Conservation (phyloP, 352 stramenopile genomes). For the Globisporangium orthogonon region DNA sequence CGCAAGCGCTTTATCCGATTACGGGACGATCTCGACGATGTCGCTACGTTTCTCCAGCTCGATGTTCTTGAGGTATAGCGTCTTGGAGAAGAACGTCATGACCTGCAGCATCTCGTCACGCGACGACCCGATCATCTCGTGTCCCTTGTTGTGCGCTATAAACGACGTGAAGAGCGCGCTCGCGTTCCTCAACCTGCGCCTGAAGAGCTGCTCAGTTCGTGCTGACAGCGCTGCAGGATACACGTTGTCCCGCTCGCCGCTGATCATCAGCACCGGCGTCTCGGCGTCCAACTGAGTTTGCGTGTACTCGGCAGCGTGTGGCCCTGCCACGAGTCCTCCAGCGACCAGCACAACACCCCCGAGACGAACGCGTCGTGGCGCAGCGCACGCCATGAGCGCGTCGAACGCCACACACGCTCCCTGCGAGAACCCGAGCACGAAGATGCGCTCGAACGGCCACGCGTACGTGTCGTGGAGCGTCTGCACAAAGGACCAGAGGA, state of each 20-base stretch:
- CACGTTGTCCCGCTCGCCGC: conserved; percentile 24
- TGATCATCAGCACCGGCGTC: conserved; percentile 43
- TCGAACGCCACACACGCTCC: conserved; percentile 61
- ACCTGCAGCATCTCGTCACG: conserved; percentile 44
- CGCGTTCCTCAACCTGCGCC: conserved; percentile 12
- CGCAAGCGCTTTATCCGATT: not conserved
- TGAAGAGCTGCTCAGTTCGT: conserved; percentile 23
- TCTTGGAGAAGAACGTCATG: conserved; percentile 51
- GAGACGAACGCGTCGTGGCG: conserved; percentile 15
- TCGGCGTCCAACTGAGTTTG: conserved; percentile 9
- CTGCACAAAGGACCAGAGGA: conserved; percentile 36
- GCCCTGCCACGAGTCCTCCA: conserved; percentile 30
- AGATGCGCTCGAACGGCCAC: conserved; percentile 47
- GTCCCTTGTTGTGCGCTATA: conserved; percentile 23
- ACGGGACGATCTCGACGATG: conserved; percentile 38
- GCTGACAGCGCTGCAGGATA: conserved; percentile 31
- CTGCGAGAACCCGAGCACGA: conserved; percentile 64
- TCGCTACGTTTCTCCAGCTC: conserved; percentile 44
- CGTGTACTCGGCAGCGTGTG: conserved; percentile 14
- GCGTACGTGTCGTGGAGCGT: conserved; percentile 39
- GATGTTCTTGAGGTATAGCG: conserved; percentile 45
- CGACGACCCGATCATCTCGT: conserved; percentile 44
- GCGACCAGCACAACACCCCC: conserved; percentile 48
- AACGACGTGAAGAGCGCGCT: conserved; percentile 10
- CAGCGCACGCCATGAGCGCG: conserved; percentile 27